Base-by-base conservation (phyloP, 495 filamentous ascomycete species). In the Penicillium desertorum region DNA sequence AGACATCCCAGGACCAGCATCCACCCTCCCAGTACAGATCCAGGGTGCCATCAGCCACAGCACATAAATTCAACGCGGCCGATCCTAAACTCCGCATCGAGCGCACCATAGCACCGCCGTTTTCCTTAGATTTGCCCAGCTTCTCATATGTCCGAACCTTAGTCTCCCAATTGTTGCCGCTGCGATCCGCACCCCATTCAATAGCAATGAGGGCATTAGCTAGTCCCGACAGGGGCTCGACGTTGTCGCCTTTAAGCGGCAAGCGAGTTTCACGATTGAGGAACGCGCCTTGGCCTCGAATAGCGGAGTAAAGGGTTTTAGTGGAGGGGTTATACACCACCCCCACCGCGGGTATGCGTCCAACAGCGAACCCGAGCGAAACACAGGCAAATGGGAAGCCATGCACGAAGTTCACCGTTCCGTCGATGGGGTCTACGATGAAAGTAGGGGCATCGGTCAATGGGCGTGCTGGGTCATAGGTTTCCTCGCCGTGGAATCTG, bases 1-100 rank as follows among this genome's bases (percentile, higher is more conserved):
- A 88, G 12, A 96, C 91, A 75, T 97, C 92, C 92, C 92, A 96
- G 27, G 89, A 90, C 88, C 90, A 96, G 69, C 89, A 93, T 8
- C 93, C 92, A 14, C 89, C 91, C 65, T 97, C 92, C 92, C 93
- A 97, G 62, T 95, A 96, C 30, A 86, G 51, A 74, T 97, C 92
- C 30, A 94, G 60, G 62, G 84, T 82, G 1, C 92, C 93, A 1
- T 82, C 79, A 16, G 92, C 92, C 42, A 92, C 86, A n/a, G 78
- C 81, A 55, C 89, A 94, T 16, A 95, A 65, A 64, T 96, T 96
- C 64, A 96, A 72, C 29, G 91, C 92, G 11, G 92, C 92, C 45
- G 81, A 86, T 1, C 92, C 92, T 62, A 92, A 63, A 64, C 79
- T 85, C 23, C 92, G 75, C 42, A 97, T 68, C 3, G 82, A 82